Conservation (phyloP, 768 basidiomycete genomes). For the Guyanaporus albipodus region DNA sequence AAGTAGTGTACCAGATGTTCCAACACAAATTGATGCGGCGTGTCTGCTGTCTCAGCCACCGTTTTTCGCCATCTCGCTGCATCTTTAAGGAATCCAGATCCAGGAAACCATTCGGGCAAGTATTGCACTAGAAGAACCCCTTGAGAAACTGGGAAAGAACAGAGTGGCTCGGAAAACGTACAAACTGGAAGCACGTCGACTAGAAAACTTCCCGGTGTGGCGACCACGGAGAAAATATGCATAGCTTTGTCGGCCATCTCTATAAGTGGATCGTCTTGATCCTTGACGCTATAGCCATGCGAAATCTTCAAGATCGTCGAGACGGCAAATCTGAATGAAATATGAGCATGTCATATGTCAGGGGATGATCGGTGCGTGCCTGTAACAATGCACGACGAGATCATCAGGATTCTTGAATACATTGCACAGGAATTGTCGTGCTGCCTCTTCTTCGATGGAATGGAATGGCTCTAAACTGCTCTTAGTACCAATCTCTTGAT, state of each 20-base stretch:
- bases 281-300: slow-evolving; percentile 34
- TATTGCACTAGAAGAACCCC: slow-evolving; percentile 7
- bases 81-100: slow-evolving; percentile 15
- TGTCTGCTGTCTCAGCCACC: background rate
- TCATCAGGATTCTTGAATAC: slow-evolving; percentile 2
- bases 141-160: background rate
- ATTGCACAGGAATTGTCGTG: slow-evolving; percentile 1
- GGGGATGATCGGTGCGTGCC: background rate
- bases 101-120: slow-evolving; percentile 23
- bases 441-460: slow-evolving; percentile 1
- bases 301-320: slow-evolving; percentile 34
- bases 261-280: slow-evolving; percentile 32
- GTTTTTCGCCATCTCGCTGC: slow-evolving; percentile 4
- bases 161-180: background rate
- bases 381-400: slow-evolving; percentile 3
- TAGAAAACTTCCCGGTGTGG: slow-evolving; percentile 7
- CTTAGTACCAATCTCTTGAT: slow-evolving; percentile 7
- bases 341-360: background rate
- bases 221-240: slow-evolving; percentile 5
- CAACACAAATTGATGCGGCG: slow-evolving; percentile 7
- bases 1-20: slow-evolving; percentile 12
- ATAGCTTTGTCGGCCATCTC: slow-evolving; percentile 24
- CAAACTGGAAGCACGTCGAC: slow-evolving; percentile 10
- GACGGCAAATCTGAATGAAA: slow-evolving; percentile 28
- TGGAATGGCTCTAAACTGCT: slow-evolving; percentile 3